phyloP scores from a whole-genome alignment of 2,329 filamentous ascomycete genomes.

The Byssoonygena ceratinophila region DNA sequence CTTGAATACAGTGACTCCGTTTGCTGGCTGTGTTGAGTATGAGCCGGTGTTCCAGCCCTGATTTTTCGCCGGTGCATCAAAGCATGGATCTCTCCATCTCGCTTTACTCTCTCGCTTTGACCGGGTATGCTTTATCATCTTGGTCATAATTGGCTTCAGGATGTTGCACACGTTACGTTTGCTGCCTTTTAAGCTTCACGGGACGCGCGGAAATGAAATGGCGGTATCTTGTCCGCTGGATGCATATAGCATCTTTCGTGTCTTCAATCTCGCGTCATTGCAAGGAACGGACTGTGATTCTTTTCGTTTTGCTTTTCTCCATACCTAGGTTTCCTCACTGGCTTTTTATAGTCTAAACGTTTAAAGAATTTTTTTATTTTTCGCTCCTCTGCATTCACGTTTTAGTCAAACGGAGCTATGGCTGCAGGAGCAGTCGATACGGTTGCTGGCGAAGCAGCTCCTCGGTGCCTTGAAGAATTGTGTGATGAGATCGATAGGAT shows the following conservation, averaged over 20 bases:
- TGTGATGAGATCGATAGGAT: constrained; percentile 47
- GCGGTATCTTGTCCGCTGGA: background rate
- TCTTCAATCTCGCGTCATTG: too few relatives aligned
- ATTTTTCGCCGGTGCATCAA: background rate
- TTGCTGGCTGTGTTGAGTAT: background rate
- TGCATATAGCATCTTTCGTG: too few relatives aligned
- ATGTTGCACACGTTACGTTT: constrained; percentile 5
- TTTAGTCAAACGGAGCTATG: constrained; percentile 3
- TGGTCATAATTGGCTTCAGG: background rate
- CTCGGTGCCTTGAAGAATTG: constrained; percentile 6
- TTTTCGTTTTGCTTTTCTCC: too few relatives aligned
- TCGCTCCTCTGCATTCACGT: too few relatives aligned
- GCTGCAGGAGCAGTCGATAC: constrained; percentile 4
- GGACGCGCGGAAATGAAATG: background rate
- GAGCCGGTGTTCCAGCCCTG: background rate
- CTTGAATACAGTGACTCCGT: background rate
- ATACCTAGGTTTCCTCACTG: too few relatives aligned
- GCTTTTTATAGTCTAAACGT: too few relatives aligned
- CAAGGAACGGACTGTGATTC: too few relatives aligned
- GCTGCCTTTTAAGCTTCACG: background rate
- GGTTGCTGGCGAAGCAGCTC: background rate
- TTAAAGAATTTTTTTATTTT: too few relatives aligned
- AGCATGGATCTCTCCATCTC: background rate
- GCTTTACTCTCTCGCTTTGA: background rate
- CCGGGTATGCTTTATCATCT: background rate